A percentile compares a stretch with the other conserved stretches of the same genome.
Conservation (phyloP, 177 flowering plant species). For the Tripterygium wilfordii region DNA sequence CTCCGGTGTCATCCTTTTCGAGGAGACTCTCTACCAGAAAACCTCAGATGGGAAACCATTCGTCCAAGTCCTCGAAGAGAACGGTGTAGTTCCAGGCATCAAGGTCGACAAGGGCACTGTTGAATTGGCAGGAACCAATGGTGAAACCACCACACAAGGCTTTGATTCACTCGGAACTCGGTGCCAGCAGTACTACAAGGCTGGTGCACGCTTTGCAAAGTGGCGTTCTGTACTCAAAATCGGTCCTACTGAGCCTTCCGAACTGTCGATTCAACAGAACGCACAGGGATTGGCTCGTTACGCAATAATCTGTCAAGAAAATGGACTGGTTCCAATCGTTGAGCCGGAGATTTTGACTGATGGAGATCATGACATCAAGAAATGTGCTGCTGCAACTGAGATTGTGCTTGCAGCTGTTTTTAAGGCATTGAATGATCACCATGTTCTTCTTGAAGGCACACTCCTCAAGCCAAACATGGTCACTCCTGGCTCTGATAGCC, state of each 20-base stretch:
- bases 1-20: conserved; percentile 85
- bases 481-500: conserved; percentile 76
- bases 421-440: conserved; percentile 82
- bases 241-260: conserved; percentile 68
- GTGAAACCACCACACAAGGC: conserved; percentile 84
- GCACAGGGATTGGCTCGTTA: conserved; percentile 84
- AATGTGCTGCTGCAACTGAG: conserved; percentile 72
- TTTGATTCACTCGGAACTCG: conserved; percentile 61
- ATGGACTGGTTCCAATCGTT: conserved; percentile 82
- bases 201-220: conserved; percentile 87
- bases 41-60: conserved; percentile 64
- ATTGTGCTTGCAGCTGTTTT: conserved; percentile 72
- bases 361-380: conserved; percentile 61
- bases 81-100: conserved; percentile 70
- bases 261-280: conserved; percentile 64
- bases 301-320: conserved; percentile 82
- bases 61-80: conserved; percentile 58
- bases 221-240: conserved; percentile 93
- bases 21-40: conserved; percentile 78
- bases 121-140: conserved; percentile 72
- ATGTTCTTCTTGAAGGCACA: too few species aligned
- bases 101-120: conserved; percentile 84
- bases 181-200: conserved; percentile 72
- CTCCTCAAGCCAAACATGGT: conserved; percentile 91
- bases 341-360: conserved; percentile 83